These are phyloP conservation scores for Botrytis porri DNA, from an alignment of 2,329 filamentous ascomycete genomes.

Conservation along the genomic window DNA sequence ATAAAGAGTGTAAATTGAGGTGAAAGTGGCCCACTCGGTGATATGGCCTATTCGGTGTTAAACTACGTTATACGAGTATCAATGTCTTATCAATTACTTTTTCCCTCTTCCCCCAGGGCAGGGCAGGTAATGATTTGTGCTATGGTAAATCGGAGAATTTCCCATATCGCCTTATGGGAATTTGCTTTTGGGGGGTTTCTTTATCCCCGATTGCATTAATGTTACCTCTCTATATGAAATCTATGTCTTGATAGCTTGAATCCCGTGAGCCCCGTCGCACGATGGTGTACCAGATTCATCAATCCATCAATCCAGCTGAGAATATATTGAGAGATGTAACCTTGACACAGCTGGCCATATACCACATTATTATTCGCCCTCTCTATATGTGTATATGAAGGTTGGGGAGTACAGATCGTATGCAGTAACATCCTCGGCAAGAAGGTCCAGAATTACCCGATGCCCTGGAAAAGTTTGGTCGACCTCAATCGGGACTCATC, in stretches of 20 bases:
- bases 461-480: background rate
- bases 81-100: background rate
- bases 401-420: background rate
- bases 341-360: background rate
- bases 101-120: too few species aligned
- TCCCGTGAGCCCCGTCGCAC: background rate
- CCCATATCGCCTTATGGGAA: background rate
- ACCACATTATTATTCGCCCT: background rate
- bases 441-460: background rate
- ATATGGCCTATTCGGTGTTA: too few species aligned
- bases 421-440: background rate
- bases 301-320: background rate
- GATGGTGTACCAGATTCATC: background rate
- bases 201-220: background rate
- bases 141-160: background rate
- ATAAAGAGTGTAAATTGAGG: too few species aligned
- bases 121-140: background rate
- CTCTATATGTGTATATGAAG: background rate
- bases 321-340: background rate
- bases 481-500: background rate
- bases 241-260: background rate
- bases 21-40: too few species aligned
- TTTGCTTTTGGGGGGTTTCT: background rate
- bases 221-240: background rate
- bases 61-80: too few species aligned